Evolutionary conservation across 2,329 filamentous ascomycete species (phyloP).

Genomic region (Talaromyces sp.): DNA sequence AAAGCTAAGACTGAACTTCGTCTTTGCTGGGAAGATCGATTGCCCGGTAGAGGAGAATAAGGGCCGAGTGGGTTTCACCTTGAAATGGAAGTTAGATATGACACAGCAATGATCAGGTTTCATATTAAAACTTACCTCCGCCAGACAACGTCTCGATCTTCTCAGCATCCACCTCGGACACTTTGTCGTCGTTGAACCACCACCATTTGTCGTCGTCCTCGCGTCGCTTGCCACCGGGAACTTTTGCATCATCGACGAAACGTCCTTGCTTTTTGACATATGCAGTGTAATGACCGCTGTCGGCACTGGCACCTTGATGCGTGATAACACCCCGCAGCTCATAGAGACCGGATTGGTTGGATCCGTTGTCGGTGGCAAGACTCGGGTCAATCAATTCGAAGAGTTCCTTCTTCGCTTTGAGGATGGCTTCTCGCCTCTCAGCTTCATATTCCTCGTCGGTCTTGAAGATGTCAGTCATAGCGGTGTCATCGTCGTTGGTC

Average conservation of each 20-base stretch:
- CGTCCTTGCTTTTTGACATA: constrained; percentile 88
- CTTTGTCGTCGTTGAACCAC: constrained; percentile 99
- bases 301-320: constrained; percentile 92
- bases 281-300: constrained; percentile 96
- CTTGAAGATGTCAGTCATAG: constrained; percentile 75
- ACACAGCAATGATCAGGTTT: neutral
- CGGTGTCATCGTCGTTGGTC: constrained; percentile 57
- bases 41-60: constrained; percentile 48
- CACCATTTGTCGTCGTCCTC: constrained; percentile 95
- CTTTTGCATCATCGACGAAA: constrained; percentile 60
- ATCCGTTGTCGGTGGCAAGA: constrained; percentile 69
- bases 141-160: constrained; percentile 88
- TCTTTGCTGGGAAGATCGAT: constrained; percentile 44
- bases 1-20: constrained; percentile 19
- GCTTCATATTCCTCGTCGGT: constrained; percentile 90
- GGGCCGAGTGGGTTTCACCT: constrained; percentile 48
- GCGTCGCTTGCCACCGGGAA: constrained; percentile 61
- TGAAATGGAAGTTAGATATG: neutral
- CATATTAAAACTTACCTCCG: constrained; percentile 57
- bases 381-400: constrained; percentile 70
- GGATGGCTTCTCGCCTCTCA: constrained; percentile 70
- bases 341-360: constrained; percentile 92
- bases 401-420: constrained; percentile 82
- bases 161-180: constrained; percentile 82
- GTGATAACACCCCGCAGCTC: constrained; percentile 92